These are phyloP conservation scores for Ascochyta fabae DNA, from an alignment of 2,329 filamentous ascomycete genomes.

Conservation along the genomic window DNA sequence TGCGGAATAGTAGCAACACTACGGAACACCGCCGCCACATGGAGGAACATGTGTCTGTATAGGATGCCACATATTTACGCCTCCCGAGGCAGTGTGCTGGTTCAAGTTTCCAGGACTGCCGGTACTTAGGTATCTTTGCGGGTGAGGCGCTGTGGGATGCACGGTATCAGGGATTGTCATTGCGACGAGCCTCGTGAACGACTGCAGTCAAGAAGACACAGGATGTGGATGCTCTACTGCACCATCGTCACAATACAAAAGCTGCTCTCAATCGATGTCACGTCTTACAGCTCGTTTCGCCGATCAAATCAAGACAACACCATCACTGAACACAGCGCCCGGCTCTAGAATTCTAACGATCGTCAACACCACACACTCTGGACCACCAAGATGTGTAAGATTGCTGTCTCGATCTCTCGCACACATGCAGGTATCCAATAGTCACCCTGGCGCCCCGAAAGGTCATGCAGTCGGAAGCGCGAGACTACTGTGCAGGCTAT, in stretches of 20 bases:
- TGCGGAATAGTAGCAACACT: neutral
- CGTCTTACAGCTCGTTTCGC: neutral
- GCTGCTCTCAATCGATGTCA: no score
- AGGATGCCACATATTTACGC: neutral
- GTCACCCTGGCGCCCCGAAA: neutral
- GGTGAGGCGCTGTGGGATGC: conserved; percentile 1
- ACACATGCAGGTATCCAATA: conserved; percentile 1
- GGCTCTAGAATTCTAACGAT: neutral
- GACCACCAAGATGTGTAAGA: neutral
- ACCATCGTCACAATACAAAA: no score
- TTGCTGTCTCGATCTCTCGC: neutral
- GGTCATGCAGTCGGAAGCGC: neutral
- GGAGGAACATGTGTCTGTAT: neutral
- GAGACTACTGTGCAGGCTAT: conserved; percentile 2
- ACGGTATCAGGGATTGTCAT: neutral
- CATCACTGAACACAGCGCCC: neutral
- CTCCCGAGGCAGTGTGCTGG: conserved; percentile 6
- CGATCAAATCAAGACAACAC: neutral
- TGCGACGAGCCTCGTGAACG: no score
- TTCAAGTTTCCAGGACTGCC: neutral
- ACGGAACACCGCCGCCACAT: neutral
- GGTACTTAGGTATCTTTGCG: conserved; percentile 4
- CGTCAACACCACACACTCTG: neutral
- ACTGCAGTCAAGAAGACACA: no score
- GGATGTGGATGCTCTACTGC: no score